Conservation (phyloP, 1,284 basidiomycete genomes). For the Fomes fomentarius region DNA sequence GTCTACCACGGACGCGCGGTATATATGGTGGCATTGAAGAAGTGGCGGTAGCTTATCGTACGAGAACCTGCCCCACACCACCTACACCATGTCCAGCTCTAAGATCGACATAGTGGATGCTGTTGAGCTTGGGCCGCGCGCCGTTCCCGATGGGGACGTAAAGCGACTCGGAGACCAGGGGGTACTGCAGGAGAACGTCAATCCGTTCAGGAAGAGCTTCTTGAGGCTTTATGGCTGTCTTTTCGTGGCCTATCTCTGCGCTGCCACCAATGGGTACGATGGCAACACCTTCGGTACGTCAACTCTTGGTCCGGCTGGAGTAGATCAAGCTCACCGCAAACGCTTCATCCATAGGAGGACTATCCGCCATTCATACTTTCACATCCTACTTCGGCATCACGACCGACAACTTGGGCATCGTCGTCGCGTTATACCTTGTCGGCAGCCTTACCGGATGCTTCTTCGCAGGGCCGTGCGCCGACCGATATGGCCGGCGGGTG, state of each 20-base stretch:
- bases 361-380: slow-evolving; percentile 27
- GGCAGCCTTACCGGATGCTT: slow-evolving; percentile 26
- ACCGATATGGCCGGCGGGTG: slow-evolving; percentile 25
- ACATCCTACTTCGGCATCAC: slow-evolving; percentile 25
- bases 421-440: slow-evolving; percentile 28
- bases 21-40: no score
- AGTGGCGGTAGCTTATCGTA: no score
- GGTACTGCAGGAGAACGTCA: not conserved
- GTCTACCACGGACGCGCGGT: no score
- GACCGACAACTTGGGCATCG: slow-evolving; percentile 22
- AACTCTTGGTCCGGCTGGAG: no score
- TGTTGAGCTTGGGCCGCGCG: not conserved
- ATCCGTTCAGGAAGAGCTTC: slow-evolving; percentile 16
- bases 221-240: slow-evolving; percentile 22
- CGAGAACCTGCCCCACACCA: no score
- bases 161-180: not conserved
- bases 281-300: slow-evolving; percentile 27
- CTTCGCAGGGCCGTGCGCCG: slow-evolving; percentile 26
- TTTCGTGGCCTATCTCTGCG: slow-evolving; percentile 28
- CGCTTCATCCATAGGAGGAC: slow-evolving; percentile 10
- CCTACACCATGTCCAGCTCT: not conserved
- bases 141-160: not conserved
- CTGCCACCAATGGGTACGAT: slow-evolving; percentile 28
- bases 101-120: not conserved
- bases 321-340: not conserved